Percentiles rank a stretch among this genome's conserved stretches.
These are phyloP conservation scores for Fusarium phyllophilum DNA, from an alignment of 2,329 filamentous ascomycete genomes.

Conservation along the genomic window DNA sequence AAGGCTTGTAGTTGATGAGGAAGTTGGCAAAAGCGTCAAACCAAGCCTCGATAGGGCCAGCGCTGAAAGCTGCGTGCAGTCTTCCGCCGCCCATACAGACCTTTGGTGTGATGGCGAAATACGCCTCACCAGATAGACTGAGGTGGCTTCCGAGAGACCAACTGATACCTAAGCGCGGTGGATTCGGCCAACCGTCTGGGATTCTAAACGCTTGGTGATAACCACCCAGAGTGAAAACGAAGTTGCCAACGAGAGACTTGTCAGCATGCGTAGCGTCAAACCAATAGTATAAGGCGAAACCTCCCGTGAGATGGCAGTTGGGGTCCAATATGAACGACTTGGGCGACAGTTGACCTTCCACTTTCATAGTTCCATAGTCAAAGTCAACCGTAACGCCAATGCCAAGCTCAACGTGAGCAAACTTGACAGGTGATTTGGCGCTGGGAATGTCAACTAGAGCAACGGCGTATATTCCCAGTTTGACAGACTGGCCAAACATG, in stretches of 20 bases:
- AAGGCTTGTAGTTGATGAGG: slow-evolving; percentile 28
- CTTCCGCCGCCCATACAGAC: slow-evolving; percentile 49
- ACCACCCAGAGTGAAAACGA: slow-evolving; percentile 53
- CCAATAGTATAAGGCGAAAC: slow-evolving; percentile 46
- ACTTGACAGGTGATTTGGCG: neutral
- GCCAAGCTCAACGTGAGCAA: slow-evolving; percentile 44
- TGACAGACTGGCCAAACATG: neutral
- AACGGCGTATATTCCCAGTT: neutral
- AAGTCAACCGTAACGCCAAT: slow-evolving; percentile 46
- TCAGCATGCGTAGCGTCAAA: neutral
- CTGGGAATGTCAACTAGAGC: neutral
- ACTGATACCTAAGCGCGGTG: slow-evolving; percentile 45
- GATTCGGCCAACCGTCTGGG: slow-evolving; percentile 47
- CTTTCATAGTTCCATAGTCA: slow-evolving; percentile 38
- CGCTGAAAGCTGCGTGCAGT: slow-evolving; percentile 13
- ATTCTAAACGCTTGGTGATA: slow-evolving; percentile 47
- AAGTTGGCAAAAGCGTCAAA: slow-evolving; percentile 24
- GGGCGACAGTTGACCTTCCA: slow-evolving; percentile 50
- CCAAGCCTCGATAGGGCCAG: neutral
- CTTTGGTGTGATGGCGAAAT: slow-evolving; percentile 54
- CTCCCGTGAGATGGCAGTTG: slow-evolving; percentile 51
- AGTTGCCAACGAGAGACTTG: slow-evolving; percentile 43
- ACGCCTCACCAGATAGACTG: slow-evolving; percentile 47
- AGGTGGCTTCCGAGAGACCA: slow-evolving; percentile 41
- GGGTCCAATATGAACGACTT: slow-evolving; percentile 48